These are phyloP conservation scores for Aspergillus incahuasiensis DNA, from an alignment of 495 filamentous ascomycete species.

Conservation along the genomic window DNA sequence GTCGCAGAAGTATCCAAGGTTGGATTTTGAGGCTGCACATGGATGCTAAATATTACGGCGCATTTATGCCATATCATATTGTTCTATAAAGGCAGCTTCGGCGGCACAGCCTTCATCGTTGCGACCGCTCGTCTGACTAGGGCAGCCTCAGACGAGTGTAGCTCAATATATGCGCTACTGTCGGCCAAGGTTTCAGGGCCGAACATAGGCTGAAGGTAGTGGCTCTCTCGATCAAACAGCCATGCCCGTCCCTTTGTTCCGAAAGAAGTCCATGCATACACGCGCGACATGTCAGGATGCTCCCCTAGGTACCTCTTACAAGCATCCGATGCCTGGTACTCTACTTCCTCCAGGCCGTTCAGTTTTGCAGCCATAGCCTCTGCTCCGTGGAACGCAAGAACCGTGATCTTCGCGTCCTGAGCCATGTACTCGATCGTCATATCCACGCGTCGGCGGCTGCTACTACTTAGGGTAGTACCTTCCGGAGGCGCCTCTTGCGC, in stretches of 20 bases:
- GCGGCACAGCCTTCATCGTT: slow-evolving; percentile 1
- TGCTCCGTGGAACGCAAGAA: slow-evolving; percentile 6
- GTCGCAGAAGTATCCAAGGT: too few species aligned
- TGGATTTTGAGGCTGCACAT: too few species aligned
- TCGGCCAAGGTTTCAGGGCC: not conserved
- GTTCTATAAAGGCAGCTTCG: too few species aligned
- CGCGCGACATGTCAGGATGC: not conserved
- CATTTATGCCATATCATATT: too few species aligned
- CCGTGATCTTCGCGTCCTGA: not conserved
- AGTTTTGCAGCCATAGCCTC: not conserved
- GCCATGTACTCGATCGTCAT: not conserved
- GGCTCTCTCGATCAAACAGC: not conserved
- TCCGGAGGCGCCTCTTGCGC: not conserved
- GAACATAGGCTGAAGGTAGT: not conserved
- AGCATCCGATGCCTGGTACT: slow-evolving; percentile 1
- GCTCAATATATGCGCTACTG: not conserved
- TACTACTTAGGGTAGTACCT: too few species aligned
- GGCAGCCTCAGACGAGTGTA: not conserved
- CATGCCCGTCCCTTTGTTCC: slow-evolving; percentile 6
- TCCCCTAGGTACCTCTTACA: slow-evolving; percentile 4
- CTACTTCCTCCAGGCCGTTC: not conserved
- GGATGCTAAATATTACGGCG: too few species aligned
- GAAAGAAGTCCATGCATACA: slow-evolving; percentile 6
- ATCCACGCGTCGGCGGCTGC: slow-evolving; percentile 6
- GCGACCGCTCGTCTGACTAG: not conserved